Evolutionary conservation across 2,329 filamentous ascomycete genomes (phyloP), one percentile per base, ranked within the genome.

Genomic region (Hymenoscyphus infarciens): DNA sequence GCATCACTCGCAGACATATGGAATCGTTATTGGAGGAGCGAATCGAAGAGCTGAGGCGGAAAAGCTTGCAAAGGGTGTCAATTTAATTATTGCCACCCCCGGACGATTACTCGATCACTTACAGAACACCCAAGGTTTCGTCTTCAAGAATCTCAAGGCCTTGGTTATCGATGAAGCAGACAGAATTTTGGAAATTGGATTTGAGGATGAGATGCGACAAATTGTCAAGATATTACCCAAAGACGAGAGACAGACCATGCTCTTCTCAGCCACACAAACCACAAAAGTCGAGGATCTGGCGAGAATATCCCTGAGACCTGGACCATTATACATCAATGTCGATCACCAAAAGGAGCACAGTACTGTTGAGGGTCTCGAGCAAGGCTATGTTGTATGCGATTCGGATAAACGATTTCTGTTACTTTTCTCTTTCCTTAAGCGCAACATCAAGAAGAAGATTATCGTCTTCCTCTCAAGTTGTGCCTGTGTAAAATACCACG

Each of bases 221-320:
- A 97, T 99, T 70, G 88, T 98, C 77, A 96, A 96, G 82, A 95
- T 98, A 61, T 80, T 98, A 19, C 91, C 93, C 56, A 89, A 89
- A 69, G 88, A 96, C 63, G 87, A 93, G 68, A 83, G 95, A 64
- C 94, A 98, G 77, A 97, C 93, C 0, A 95, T 96, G 88, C 85
- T 99, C n/a, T 99, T 99, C 82, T 97, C 92, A 15, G 95, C 95
- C 15, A 99, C 95, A 4, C 95, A 98, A 77, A 99, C 95, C 2
- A 98, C 94, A 61, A 98, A 99, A 79, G 95, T 99, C 69, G 94
- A 98, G 78, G 95, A 99, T 77, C 83, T 99, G 61, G 95, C 95
- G 1, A 84, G 95, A 67, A 96, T 99, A 74, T 99, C 95, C 4
- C 83, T 99, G 56, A 87, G 92, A 39, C 89, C 92, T 0, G 93